Conservation (phyloP, 2,329 filamentous ascomycete genomes). For the Meredithiella fracta region DNA sequence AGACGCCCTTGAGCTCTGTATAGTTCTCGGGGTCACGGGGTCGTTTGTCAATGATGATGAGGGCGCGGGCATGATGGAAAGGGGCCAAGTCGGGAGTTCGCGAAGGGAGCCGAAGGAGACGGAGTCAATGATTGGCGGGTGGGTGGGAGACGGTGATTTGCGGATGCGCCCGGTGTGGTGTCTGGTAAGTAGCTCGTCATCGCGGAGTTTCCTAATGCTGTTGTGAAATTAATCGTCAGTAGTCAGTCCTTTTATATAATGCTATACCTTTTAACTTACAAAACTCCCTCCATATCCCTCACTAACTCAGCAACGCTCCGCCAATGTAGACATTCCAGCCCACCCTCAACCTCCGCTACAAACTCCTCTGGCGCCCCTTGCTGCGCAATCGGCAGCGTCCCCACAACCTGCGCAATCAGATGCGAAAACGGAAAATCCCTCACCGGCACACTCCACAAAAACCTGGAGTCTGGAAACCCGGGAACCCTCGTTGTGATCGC, state of each 20-base stretch:
- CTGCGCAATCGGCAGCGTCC: slow-evolving; percentile 54
- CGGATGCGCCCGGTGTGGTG: slow-evolving; percentile 59
- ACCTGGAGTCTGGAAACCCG: slow-evolving; percentile 41
- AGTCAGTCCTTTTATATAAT: too few species aligned
- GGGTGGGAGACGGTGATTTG: slow-evolving; percentile 49
- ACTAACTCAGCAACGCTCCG: slow-evolving; percentile 52
- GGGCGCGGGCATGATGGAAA: too few species aligned
- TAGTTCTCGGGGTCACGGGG: not conserved
- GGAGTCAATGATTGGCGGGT: slow-evolving; percentile 55
- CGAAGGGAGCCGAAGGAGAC: not conserved
- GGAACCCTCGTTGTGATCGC: not conserved
- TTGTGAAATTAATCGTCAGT: not conserved
- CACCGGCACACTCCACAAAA: slow-evolving; percentile 52
- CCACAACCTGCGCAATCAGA: slow-evolving; percentile 63
- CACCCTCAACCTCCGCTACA: slow-evolving; percentile 51
- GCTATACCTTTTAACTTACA: slow-evolving; percentile 38
- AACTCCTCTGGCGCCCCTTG: slow-evolving; percentile 60
- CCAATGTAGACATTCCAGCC: slow-evolving; percentile 79
- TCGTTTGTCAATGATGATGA: not conserved
- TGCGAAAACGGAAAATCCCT: slow-evolving; percentile 54
- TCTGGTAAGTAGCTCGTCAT: slow-evolving; percentile 52
- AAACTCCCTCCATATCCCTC: slow-evolving; percentile 68
- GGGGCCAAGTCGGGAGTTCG: not conserved
- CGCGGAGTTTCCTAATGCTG: slow-evolving; percentile 64
- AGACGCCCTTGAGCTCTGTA: not conserved